A percentile compares a stretch with the other conserved stretches of the same genome.
Evolutionary conservation across 345 rosid genomes (phyloP).

Genomic region (Lepidium didymum): DNA sequence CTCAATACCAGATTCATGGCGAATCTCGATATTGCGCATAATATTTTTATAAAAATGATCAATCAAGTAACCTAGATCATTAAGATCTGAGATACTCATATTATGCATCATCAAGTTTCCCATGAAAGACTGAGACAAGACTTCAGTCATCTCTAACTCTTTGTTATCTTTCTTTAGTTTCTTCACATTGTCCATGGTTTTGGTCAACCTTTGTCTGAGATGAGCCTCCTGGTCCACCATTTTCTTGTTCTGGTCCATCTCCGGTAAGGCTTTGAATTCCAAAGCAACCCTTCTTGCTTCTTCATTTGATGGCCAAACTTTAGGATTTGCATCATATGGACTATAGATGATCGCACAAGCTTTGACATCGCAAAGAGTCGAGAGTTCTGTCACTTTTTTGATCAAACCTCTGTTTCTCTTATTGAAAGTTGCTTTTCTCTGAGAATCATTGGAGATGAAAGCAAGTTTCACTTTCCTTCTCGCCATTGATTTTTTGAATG

Average conservation of each 20-base stretch:
- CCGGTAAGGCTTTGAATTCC: slow-evolving; percentile 7
- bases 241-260: slow-evolving; percentile 29
- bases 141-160: slow-evolving; percentile 27
- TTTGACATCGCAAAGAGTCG: background rate
- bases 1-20: background rate
- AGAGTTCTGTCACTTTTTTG: slow-evolving; percentile 23
- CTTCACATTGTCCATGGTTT: slow-evolving; percentile 3
- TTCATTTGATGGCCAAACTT: slow-evolving; percentile 4
- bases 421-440: slow-evolving; percentile 28
- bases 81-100: slow-evolving; percentile 28
- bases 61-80: slow-evolving; percentile 22
- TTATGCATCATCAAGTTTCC: slow-evolving; percentile 11
- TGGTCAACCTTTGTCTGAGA: slow-evolving; percentile 17
- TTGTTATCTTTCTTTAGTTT: slow-evolving; percentile 17
- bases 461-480: slow-evolving; percentile 35
- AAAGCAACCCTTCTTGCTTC: slow-evolving; percentile 18
- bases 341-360: background rate
- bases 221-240: slow-evolving; percentile 31
- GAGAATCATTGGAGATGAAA: slow-evolving; percentile 25
- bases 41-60: slow-evolving; percentile 22
- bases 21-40: background rate
- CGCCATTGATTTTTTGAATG: slow-evolving; percentile 8
- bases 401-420: slow-evolving; percentile 30
- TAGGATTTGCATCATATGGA: slow-evolving; percentile 13
- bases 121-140: slow-evolving; percentile 24